These are phyloP conservation scores for Penicillium bialowiezense DNA, from an alignment of 495 filamentous ascomycete genomes.

Conservation along the genomic window DNA sequence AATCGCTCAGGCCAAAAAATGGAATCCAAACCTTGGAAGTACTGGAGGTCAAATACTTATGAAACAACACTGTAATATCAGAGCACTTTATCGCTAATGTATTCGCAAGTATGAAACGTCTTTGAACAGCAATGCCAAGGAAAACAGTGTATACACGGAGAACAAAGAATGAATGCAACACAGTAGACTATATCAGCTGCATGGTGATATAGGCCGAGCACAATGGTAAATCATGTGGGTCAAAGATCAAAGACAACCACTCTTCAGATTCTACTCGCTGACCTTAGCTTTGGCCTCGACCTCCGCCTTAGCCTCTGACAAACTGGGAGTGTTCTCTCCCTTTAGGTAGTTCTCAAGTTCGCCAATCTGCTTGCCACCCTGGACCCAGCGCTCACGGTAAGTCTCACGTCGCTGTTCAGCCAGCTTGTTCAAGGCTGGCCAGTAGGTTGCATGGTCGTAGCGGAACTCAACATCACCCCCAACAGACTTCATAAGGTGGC, in stretches of 20 bases:
- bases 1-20: no score
- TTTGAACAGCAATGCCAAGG: background rate
- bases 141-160: background rate
- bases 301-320: constrained; percentile 19
- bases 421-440: constrained; percentile 75
- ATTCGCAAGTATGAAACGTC: constrained; percentile 5
- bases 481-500: constrained; percentile 67
- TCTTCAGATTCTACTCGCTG: background rate
- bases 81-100: constrained; percentile 5
- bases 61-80: no score
- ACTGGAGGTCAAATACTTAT: no score
- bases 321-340: constrained; percentile 51
- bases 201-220: background rate
- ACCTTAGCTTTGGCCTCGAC: constrained; percentile 2
- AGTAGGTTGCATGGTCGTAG: constrained; percentile 85
- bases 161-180: background rate
- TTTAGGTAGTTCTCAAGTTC: constrained; percentile 80
- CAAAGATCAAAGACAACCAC: background rate
- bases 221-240: background rate
- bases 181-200: background rate
- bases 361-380: constrained; percentile 73
- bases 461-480: constrained; percentile 67
- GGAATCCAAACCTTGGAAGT: no score
- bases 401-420: constrained; percentile 57
- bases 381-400: constrained; percentile 68